Evolutionary conservation across 192 early-diverging fungal genomes (phyloP).

Genomic region (Polychytrium aggregatum): DNA sequence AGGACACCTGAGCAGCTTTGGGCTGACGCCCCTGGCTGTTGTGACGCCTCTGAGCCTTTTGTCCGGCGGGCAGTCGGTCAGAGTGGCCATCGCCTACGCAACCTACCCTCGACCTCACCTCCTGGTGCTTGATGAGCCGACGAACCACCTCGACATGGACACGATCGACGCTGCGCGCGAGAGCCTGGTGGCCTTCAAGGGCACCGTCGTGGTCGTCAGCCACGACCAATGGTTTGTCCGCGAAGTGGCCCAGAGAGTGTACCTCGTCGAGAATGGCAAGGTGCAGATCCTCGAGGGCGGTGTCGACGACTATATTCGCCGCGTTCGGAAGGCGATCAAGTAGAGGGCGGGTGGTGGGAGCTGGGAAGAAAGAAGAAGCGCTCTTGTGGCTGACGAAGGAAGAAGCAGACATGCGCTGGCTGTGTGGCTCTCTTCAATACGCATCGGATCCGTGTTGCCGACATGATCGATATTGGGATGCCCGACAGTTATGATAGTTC

Average conservation of each 20-base stretch:
- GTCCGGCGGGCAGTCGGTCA: slow-evolving; percentile 72
- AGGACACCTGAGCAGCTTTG: no score
- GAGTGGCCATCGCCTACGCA: slow-evolving; percentile 57
- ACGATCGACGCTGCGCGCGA: slow-evolving; percentile 67
- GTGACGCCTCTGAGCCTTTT: slow-evolving; percentile 41
- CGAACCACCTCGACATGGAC: slow-evolving; percentile 84
- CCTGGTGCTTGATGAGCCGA: slow-evolving; percentile 40
- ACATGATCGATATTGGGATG: no score
- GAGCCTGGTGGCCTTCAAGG: slow-evolving; percentile 57
- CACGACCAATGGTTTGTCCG: slow-evolving; percentile 85
- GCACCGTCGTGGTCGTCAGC: slow-evolving; percentile 68
- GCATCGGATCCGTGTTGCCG: no score
- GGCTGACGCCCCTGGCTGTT: no score
- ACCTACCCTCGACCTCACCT: slow-evolving; percentile 11
- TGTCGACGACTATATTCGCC: slow-evolving; percentile 46
- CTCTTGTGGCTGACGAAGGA: not conserved
- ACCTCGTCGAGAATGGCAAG: slow-evolving; percentile 36
- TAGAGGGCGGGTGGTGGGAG: not conserved
- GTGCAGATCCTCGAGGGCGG: slow-evolving; percentile 48
- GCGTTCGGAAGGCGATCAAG: not conserved
- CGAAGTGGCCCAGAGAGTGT: slow-evolving; percentile 34
- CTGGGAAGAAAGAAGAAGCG: not conserved
- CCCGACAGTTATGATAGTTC: no score
- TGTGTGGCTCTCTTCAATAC: slow-evolving; percentile 25
- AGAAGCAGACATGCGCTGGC: not conserved